Base-by-base conservation (phyloP, 345 rosid species). In the Salix arbutifolia region DNA sequence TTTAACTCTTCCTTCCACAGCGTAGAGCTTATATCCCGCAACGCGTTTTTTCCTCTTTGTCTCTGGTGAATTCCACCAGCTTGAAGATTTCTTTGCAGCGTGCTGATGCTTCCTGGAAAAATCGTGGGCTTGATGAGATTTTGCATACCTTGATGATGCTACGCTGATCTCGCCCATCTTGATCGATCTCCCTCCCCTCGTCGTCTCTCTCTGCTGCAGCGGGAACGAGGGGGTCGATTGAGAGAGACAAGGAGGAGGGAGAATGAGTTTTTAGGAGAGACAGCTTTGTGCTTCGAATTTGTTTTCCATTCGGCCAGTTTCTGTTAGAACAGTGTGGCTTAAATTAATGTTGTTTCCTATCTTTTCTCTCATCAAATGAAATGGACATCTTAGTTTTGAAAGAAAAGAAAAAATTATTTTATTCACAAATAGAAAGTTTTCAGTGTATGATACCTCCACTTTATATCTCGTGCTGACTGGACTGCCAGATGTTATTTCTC, bases 1-100 rank as follows among this genome's bases (percentile, higher is more conserved):
- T 67, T 87, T 90, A 60, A 88, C 75, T 75, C 70, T 87, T 37
- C 90, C 92, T 69, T 91, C 90, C 0, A 74, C 83, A 0, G 85
- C 52, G 69, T 90, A 89, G 21, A 88, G 52, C 58, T 89, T 91
- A 65, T 88, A 91, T 31, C 78, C 80, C 6, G 88, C 91, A 10
- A 88, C 81, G 44, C 90, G 77, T 73, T 74, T 86, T 73, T 77
- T 87, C 61, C 92, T 86, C 82, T 81, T 86, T 6, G 70, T 60
- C 60, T 91, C 93, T 0, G 89, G 85, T 30, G 83, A 62, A 16
- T 82, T 89, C 91, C 88, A 90, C 81, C 87, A 83, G 4, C 48
- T 37, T 33, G 13, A 14, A 7, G 44, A 16, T 33, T 31, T 65
- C 68, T 18, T 67, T 11, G 7, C 12, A 35, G 21, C 44, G 2